Evolutionary conservation across 1,284 basidiomycete species (phyloP).

Genomic region (Termitomyces sp.): DNA sequence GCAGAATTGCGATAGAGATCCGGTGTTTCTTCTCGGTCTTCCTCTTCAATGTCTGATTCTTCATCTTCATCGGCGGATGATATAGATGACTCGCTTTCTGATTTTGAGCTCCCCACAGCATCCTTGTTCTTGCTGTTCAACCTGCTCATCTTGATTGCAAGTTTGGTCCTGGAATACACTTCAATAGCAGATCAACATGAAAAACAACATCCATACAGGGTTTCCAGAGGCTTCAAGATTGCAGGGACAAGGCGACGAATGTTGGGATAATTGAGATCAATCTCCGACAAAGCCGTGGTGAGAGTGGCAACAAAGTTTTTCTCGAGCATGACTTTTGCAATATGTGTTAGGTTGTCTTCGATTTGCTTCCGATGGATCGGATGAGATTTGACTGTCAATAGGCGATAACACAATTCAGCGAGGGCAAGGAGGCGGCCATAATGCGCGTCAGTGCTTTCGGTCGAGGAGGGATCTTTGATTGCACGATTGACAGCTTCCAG

Average conservation of each 20-base stretch:
- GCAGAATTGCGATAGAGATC: slow-evolving; percentile 97
- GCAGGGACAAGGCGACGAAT: slow-evolving; percentile 82
- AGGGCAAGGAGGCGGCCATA: slow-evolving; percentile 90
- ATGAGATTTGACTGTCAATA: slow-evolving; percentile 78
- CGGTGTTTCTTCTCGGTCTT: slow-evolving; percentile 74
- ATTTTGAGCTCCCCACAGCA: slow-evolving; percentile 41
- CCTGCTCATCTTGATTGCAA: slow-evolving; percentile 96
- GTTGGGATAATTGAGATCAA: slow-evolving; percentile 95
- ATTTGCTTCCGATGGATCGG: slow-evolving; percentile 53
- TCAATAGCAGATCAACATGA: slow-evolving; percentile 11
- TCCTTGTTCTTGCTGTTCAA: slow-evolving; percentile 70
- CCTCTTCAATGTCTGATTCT: slow-evolving; percentile 48
- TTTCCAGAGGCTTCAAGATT: slow-evolving; percentile 86
- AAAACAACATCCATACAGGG: slow-evolving; percentile 53
- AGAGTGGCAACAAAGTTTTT: slow-evolving; percentile 92
- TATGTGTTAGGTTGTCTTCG: slow-evolving; percentile 83
- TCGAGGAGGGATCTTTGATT: slow-evolving; percentile 74
- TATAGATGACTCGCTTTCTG: slow-evolving; percentile 53
- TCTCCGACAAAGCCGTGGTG: slow-evolving; percentile 85
- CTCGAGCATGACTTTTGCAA: slow-evolving; percentile 98
- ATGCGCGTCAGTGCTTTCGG: slow-evolving; percentile 68
- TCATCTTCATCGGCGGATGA: slow-evolving; percentile 65
- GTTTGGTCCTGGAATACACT: slow-evolving; percentile 65
- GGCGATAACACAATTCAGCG: slow-evolving; percentile 82
- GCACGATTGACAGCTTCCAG: slow-evolving; percentile 85